Conservation (phyloP, 352 stramenopile species). For the Globisporangium emineosum region DNA sequence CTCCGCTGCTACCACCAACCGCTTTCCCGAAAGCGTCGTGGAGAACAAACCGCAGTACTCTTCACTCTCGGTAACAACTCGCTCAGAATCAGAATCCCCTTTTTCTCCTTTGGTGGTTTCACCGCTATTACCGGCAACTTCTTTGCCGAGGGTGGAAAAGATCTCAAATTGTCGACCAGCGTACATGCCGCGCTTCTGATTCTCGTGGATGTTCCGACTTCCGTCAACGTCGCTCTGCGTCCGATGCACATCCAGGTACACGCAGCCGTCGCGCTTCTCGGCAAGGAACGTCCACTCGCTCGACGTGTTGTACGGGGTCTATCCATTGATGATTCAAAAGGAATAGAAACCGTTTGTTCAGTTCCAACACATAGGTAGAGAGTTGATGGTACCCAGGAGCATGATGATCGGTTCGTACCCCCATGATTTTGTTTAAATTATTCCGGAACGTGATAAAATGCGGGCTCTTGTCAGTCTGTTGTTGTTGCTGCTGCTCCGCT, state of each 20-base stretch:
- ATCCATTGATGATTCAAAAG: background rate
- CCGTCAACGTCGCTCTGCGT: slow-evolving; percentile 41
- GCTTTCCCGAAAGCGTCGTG: slow-evolving; percentile 45
- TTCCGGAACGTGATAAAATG: slow-evolving; percentile 76
- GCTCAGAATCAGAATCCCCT: slow-evolving; percentile 9
- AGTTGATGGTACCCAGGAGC: background rate
- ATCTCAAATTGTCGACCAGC: slow-evolving; percentile 71
- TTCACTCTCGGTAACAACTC: slow-evolving; percentile 50
- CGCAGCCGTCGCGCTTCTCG: slow-evolving; percentile 49
- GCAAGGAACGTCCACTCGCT: slow-evolving; percentile 57
- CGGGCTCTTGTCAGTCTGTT: slow-evolving; percentile 18
- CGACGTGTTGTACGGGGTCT: slow-evolving; percentile 82
- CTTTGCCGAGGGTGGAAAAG: slow-evolving; percentile 32
- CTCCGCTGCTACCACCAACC: slow-evolving; percentile 55
- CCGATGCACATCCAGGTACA: slow-evolving; percentile 64
- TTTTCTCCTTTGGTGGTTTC: background rate
- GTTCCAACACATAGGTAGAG: background rate
- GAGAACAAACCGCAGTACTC: slow-evolving; percentile 75
- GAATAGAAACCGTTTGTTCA: background rate
- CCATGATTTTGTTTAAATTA: slow-evolving; percentile 85
- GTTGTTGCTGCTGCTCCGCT: slow-evolving; percentile 3
- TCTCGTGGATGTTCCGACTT: slow-evolving; percentile 40
- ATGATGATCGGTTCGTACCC: slow-evolving; percentile 29
- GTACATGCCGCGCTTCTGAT: slow-evolving; percentile 58
- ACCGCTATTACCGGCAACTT: background rate